A percentile compares a stretch with the other conserved stretches of the same genome.
These are phyloP conservation scores for Trypanosoma avium DNA, from an alignment of 208 protist genomes.

Conservation along the genomic window DNA sequence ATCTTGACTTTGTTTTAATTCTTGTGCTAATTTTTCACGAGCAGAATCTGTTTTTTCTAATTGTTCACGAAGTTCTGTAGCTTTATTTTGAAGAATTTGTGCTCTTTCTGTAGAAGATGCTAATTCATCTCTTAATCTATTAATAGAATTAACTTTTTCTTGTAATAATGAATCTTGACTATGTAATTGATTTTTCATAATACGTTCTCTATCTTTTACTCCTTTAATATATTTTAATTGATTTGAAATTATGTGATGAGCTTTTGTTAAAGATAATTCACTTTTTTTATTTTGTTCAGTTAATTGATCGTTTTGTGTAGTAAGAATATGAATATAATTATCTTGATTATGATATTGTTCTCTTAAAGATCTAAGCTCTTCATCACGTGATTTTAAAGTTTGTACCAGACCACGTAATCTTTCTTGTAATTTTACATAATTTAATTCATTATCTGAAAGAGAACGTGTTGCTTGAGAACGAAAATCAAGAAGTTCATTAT, in stretches of 20 bases:
- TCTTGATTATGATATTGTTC: conserved; percentile 79
- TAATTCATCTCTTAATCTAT: conserved; percentile 54
- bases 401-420: conserved; percentile 47
- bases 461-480: conserved; percentile 54
- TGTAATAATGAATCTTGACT: conserved; percentile 54
- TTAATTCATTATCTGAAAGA: conserved; percentile 78
- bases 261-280: conserved; percentile 62
- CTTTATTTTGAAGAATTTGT: conserved; percentile 46
- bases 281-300: conserved; percentile 33
- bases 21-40: conserved; percentile 56
- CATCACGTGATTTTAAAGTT: conserved; percentile 47
- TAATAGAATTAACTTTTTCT: conserved; percentile 42
- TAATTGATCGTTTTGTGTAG: conserved; percentile 71
- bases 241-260: conserved; percentile 85
- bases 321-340: conserved; percentile 70
- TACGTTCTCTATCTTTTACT: conserved; percentile 57
- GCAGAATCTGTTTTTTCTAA: conserved; percentile 61
- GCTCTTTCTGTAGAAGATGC: conserved; percentile 32
- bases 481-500: conserved; percentile 55
- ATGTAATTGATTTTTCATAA: conserved; percentile 55
- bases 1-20: conserved; percentile 76
- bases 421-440: conserved; percentile 75
- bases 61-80: conserved; percentile 64
- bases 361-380: conserved; percentile 64
- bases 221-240: conserved; percentile 76